Evolutionary conservation across 2,329 filamentous ascomycete genomes (phyloP), one percentile per base, ranked within the genome.

Genomic region (Penicillium sp.): DNA sequence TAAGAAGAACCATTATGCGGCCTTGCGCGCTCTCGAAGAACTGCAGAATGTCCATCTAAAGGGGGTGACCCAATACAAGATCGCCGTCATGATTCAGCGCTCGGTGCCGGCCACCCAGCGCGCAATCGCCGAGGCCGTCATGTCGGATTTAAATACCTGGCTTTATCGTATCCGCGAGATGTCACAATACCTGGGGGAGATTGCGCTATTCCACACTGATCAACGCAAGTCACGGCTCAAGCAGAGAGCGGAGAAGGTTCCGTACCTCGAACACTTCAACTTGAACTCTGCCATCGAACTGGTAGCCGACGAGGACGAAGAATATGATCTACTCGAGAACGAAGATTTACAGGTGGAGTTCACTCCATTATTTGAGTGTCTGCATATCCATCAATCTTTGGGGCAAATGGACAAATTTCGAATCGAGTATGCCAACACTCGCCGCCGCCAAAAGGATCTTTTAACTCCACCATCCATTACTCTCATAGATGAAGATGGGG

Each of bases 81-180:
- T 99, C 62, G 95, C 95, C 31, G 92, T 96, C 70, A 86, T 96
- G 79, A 98, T 99, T 63, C 93, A 97, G 73, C 92, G 92, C 66
- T 98, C 93, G 0, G 93, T 98, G 31, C 95, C 95, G 1, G 88
- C 91, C 3, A 97, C 92, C 1, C 92, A 96, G 69, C 92, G 91
- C 69, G 87, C 91, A 50, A 97, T 99, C 55, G 93, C 93, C 4
- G 93, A 98, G 75, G 92, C 93, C 14, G 95, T 99, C 64, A 98
- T 98, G 92, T 90, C 86, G 2, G 95, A 99, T 75, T 78, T 99
- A 54, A 98, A 98, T 71, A 97, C 92, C 0, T 99, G 95, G 95
- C 81, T 99, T 10, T 99, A 90, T 69, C 88, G 91, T 23, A 96
- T 99, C 62, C 88, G 95, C 67, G 95, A 99, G 75, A 96, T 92